These are phyloP conservation scores for Nitzschia sp. DNA, from an alignment of 108 stramenopile species.

Conservation along the genomic window DNA sequence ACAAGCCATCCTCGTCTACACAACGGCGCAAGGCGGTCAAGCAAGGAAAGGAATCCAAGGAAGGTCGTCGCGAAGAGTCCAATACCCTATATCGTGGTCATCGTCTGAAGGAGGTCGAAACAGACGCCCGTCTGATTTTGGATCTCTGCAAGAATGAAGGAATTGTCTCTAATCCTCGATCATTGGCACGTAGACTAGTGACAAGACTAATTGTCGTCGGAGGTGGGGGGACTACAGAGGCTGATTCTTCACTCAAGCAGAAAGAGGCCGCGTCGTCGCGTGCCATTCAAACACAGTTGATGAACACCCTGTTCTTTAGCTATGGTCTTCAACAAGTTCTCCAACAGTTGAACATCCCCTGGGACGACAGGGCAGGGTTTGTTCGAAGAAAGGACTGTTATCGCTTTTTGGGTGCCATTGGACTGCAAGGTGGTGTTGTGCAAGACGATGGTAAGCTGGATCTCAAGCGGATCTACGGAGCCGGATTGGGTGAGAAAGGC, in stretches of 20 bases:
- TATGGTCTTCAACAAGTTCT: conserved; percentile 56
- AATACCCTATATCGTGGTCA: conserved; percentile 75
- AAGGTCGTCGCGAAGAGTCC: conserved; percentile 56
- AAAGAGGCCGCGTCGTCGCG: background rate
- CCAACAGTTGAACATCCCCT: conserved; percentile 12
- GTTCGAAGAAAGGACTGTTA: conserved; percentile 35
- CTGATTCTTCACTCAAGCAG: background rate
- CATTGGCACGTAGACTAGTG: conserved; percentile 43
- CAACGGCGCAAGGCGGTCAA: conserved; percentile 30
- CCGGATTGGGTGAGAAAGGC: conserved; percentile 23
- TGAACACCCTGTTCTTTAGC: conserved; percentile 61
- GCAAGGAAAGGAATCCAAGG: conserved; percentile 20
- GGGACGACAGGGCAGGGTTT: background rate
- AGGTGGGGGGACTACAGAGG: conserved; percentile 78
- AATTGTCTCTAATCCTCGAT: conserved; percentile 20
- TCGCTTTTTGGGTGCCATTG: conserved; percentile 32
- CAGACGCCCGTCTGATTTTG: conserved; percentile 49
- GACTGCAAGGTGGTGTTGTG: conserved; percentile 43
- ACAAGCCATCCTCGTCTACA: conserved; percentile 20
- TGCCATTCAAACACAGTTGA: conserved; percentile 28
- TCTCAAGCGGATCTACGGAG: conserved; percentile 37
- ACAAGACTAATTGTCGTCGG: conserved; percentile 67
- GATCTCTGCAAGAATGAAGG: conserved; percentile 23
- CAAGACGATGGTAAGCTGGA: conserved; percentile 44
- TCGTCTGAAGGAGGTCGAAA: conserved; percentile 63